A percentile compares a stretch with the other conserved stretches of the same genome.
Conservation (phyloP, 768 basidiomycete genomes). For the Psilocybe azurescens region DNA sequence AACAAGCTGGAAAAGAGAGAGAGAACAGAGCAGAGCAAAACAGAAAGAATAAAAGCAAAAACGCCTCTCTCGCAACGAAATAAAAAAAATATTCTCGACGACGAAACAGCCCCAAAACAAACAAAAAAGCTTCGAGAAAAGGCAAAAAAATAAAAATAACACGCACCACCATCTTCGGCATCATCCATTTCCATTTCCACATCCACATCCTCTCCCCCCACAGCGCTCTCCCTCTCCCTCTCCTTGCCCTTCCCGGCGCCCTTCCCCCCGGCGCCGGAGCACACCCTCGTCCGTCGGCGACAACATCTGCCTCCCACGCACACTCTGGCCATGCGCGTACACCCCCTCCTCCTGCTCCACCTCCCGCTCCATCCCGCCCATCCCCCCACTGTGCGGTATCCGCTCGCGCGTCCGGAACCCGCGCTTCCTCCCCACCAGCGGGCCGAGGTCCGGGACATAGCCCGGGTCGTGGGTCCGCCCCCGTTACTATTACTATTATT, state of each 20-base stretch:
- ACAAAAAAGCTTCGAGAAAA: neutral
- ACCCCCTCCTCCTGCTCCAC: conserved; percentile 14
- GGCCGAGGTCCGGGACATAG: conserved; percentile 55
- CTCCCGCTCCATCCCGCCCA: conserved; percentile 41
- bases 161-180: neutral
- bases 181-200: conserved; percentile 20
- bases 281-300: neutral
- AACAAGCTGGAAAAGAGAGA: neutral
- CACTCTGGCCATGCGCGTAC: neutral
- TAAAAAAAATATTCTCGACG: neutral
- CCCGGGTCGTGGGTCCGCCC: neutral
- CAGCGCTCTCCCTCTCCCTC: conserved; percentile 25
- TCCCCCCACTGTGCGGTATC: conserved; percentile 60
- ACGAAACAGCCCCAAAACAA: neutral
- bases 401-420: conserved; percentile 69
- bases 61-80: neutral
- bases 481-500: no score
- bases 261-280: neutral
- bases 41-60: no score
- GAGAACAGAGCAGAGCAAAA: neutral
- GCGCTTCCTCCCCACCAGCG: conserved; percentile 61
- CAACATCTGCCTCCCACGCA: neutral
- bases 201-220: conserved; percentile 12
- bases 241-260: conserved; percentile 4
- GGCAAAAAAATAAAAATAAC: neutral